Base-by-base conservation (phyloP, 495 filamentous ascomycete genomes). In the Penicillium samsonianum region DNA sequence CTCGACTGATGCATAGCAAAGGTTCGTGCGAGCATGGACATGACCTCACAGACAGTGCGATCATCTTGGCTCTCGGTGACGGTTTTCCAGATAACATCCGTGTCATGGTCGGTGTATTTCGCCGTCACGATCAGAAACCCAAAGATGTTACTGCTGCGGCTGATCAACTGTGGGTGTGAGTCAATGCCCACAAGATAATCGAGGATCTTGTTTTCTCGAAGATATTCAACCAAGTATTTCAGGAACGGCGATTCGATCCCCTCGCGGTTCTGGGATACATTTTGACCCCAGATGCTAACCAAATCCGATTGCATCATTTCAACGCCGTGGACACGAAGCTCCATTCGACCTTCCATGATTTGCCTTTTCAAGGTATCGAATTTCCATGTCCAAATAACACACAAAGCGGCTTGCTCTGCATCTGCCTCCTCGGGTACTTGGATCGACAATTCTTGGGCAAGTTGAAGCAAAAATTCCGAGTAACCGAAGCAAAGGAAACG, bases 131-230 rank as follows among this genome's bases (percentile, higher is more conserved):
- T 81, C 46, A 98, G 79, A 58, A 96, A 98, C 0, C 88, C 89
- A 40, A 96, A 78, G 52, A 98, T 89, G 54, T 97, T 96, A 56
- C 80, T 80, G 65, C 89, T 89, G 58, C 90, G 83, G 41, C 75
- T 79, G 44, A 96, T 95, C 55, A 98, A 83, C 63, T 96, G 90
- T 6, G 90, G 90, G 65, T 98, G 94, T 17, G 94, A 96, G 53
- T 91, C 92, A 42, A 92, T 85, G 2, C 94, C 90, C 53, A 98
- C 85, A 26, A 98, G 82, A 69, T 98, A 96, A 45, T 90, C 85
- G 42, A 96, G 80, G 23, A 96, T 78, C 56, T 82, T 83, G 43
- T 84, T 84, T 4, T 78, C 61, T 25, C 85, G 72, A 41, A 96
- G 79, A 57, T 87, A 88, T 22, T 80, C 72, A 20, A 88, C 80